These are phyloP conservation scores for Sphagnum fallax DNA, from an alignment of 228 moss, liverwort and hornwort genomes.

Conservation along the genomic window DNA sequence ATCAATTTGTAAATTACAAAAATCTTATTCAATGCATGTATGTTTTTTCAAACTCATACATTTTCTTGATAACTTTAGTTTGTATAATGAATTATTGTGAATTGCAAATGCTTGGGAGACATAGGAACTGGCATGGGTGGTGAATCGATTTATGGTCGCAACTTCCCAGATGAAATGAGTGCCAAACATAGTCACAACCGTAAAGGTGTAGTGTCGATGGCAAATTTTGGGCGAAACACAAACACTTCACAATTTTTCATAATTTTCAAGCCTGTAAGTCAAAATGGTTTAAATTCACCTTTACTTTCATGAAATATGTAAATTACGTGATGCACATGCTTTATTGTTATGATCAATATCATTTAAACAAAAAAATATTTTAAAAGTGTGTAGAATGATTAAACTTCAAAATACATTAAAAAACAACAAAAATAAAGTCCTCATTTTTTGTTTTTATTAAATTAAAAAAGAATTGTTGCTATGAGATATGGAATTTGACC, in stretches of 20 bases:
- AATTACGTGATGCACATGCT: too few species aligned
- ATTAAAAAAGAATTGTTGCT: too few species aligned
- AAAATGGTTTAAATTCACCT: neutral
- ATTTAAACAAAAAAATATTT: too few species aligned
- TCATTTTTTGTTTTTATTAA: too few species aligned
- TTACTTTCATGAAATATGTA: neutral
- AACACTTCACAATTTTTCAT: constrained; percentile 96
- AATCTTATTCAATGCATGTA: neutral
- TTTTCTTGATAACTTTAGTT: too few species aligned
- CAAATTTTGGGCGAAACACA: constrained; percentile 79
- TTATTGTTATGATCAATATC: too few species aligned
- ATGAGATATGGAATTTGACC: too few species aligned
- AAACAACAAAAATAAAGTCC: too few species aligned
- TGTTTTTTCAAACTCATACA: too few species aligned
- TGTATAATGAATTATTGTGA: neutral
- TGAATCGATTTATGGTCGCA: constrained; percentile 75
- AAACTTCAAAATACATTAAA: too few species aligned
- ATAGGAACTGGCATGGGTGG: constrained; percentile 72
- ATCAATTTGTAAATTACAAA: neutral
- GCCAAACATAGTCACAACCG: constrained; percentile 85
- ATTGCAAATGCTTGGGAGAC: neutral
- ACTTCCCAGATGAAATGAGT: constrained; percentile 77
- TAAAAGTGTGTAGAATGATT: too few species aligned
- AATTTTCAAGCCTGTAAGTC: constrained; percentile 64
- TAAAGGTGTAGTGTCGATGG: constrained; percentile 96